Conservation (phyloP, 2,329 filamentous ascomycete genomes). For the Aspergillus tamarii region DNA sequence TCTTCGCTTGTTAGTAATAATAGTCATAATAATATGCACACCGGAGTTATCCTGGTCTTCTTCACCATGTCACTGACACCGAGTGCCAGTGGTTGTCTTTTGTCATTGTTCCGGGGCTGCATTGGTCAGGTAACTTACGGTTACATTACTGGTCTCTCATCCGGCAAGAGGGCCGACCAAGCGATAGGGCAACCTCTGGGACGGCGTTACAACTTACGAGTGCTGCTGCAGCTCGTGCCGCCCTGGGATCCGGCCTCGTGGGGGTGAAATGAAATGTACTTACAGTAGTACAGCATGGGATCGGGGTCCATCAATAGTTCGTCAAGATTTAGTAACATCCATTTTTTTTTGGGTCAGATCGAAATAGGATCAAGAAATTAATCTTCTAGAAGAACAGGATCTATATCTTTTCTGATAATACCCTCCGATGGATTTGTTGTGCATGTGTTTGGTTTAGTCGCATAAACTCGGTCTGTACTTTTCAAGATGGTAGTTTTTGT, state of each 20-base stretch:
- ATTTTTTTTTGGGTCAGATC: neutral
- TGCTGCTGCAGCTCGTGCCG: conserved; percentile 1
- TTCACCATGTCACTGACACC: neutral
- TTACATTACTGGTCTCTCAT: neutral
- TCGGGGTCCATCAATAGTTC: neutral
- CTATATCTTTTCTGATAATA: neutral
- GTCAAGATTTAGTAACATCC: neutral
- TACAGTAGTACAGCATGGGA: conserved; percentile 4
- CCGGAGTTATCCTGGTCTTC: neutral
- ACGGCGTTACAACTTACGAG: neutral
- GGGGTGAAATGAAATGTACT: neutral
- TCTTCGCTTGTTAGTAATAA: neutral
- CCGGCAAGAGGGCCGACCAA: neutral
- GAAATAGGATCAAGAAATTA: neutral
- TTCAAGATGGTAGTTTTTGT: neutral
- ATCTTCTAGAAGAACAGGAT: neutral
- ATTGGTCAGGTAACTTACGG: neutral
- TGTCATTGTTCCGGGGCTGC: neutral
- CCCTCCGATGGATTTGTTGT: neutral
- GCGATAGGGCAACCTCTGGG: neutral
- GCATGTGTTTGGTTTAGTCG: neutral
- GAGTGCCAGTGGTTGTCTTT: neutral
- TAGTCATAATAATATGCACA: neutral
- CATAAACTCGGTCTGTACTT: neutral
- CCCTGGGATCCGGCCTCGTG: conserved; percentile 4